Percentiles rank a stretch among this genome's conserved stretches.
Evolutionary conservation across 345 rosid genomes (phyloP).

Genomic region (Pistacia vera): DNA sequence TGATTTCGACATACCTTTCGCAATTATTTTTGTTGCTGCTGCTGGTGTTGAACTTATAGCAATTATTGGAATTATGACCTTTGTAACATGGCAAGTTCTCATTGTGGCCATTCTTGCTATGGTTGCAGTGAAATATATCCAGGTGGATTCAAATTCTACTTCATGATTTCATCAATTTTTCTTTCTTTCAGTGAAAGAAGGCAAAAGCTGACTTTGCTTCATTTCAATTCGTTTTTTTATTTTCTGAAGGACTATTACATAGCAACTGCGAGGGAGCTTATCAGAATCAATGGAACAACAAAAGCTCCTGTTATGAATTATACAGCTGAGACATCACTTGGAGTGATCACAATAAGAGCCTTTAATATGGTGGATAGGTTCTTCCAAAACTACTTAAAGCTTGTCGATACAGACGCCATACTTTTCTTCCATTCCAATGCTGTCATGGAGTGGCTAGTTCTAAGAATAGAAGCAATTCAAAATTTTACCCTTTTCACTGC

Average conservation of each 20-base stretch:
- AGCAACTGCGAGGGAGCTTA: conserved; percentile 79
- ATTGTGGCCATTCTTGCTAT: conserved; percentile 58
- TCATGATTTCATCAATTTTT: neutral
- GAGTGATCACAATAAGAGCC: conserved; percentile 83
- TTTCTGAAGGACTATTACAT: conserved; percentile 59
- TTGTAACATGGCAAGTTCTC: conserved; percentile 84
- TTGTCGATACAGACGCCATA: conserved; percentile 71
- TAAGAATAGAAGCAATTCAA: conserved; percentile 75
- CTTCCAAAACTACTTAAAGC: conserved; percentile 54
- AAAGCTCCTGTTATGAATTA: conserved; percentile 94
- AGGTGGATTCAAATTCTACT: conserved; percentile 37
- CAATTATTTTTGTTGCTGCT: conserved; percentile 40
- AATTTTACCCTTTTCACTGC: conserved; percentile 67
- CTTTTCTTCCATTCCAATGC: conserved; percentile 82
- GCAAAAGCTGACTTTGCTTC: neutral
- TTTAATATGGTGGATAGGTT: conserved; percentile 66
- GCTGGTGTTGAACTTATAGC: conserved; percentile 43
- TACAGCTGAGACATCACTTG: conserved; percentile 86
- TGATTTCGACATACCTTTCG: conserved; percentile 66
- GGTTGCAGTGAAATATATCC: conserved; percentile 53
- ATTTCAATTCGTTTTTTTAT: neutral
- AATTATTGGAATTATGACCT: conserved; percentile 54
- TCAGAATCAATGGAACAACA: conserved; percentile 87
- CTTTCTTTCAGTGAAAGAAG: neutral
- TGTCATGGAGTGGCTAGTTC: conserved; percentile 77